These are phyloP conservation scores for Rubus idaeus DNA, from an alignment of 306 rosid species.

Conservation along the genomic window DNA sequence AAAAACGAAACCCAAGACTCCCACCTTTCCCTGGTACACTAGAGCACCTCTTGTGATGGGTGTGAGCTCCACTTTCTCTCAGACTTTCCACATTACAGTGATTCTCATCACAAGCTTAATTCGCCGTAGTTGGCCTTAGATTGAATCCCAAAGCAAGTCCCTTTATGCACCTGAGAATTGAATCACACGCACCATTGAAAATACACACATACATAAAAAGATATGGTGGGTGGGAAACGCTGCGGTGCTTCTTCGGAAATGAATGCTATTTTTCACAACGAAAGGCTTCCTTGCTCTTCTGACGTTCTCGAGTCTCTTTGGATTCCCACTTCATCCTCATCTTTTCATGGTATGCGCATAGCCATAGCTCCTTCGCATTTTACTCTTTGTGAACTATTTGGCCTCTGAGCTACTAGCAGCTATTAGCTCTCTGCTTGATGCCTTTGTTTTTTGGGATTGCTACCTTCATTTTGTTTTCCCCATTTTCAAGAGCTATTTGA, in stretches of 20 bases:
- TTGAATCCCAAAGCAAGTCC: conserved; percentile 21
- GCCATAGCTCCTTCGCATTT: neutral
- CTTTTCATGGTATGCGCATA: conserved; percentile 52
- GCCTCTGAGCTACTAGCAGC: neutral
- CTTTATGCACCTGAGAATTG: conserved; percentile 17
- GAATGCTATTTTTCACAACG: conserved; percentile 47
- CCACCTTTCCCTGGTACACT: conserved; percentile 21
- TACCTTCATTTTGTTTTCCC: neutral
- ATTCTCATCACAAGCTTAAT: conserved; percentile 38
- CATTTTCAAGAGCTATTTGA: neutral
- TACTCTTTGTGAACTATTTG: neutral
- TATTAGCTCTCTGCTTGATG: neutral
- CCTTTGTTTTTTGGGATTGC: conserved; percentile 5
- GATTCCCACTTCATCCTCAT: conserved; percentile 47
- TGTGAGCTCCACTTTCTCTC: conserved; percentile 39
- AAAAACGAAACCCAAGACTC: conserved; percentile 14
- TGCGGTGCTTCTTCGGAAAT: conserved; percentile 47
- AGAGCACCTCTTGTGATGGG: conserved; percentile 23
- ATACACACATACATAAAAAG: neutral
- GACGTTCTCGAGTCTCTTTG: conserved; percentile 61
- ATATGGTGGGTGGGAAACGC: conserved; percentile 54
- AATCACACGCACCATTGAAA: neutral
- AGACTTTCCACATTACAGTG: conserved; percentile 51
- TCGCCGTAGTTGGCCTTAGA: conserved; percentile 40
- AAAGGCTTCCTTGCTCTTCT: conserved; percentile 56